phyloP scores from a whole-genome alignment of 441 rosid species.

The Erysimum pusillum region DNA sequence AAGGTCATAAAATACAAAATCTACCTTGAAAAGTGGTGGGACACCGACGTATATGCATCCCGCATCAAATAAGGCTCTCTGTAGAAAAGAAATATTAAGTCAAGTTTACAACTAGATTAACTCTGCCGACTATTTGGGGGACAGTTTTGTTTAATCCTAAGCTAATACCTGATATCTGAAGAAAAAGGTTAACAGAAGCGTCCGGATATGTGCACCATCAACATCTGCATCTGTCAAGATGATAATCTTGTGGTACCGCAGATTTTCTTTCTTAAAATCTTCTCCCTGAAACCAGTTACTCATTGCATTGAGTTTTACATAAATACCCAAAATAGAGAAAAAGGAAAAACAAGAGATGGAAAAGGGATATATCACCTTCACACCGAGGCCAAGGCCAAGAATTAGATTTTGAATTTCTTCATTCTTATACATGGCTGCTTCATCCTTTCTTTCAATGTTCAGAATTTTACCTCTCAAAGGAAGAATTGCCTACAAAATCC shows the following conservation, averaged over 20 bases:
- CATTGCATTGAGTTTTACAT: conserved; percentile 13
- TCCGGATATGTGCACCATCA: conserved; percentile 98
- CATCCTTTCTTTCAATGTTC: conserved; percentile 92
- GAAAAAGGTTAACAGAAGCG: conserved; percentile 93
- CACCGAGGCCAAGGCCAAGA: conserved; percentile 93
- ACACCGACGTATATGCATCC: conserved; percentile 96
- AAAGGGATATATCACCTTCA: conserved; percentile 61
- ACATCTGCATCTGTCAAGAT: conserved; percentile 98
- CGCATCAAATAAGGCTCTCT: conserved; percentile 89
- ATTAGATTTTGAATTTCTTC: conserved; percentile 97
- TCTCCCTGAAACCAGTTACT: conserved; percentile 73
- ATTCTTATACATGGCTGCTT: conserved; percentile 96
- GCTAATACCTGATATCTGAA: conserved; percentile 89
- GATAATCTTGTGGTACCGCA: conserved; percentile 94
- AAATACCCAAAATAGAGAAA: conserved; percentile 6
- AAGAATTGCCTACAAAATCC: conserved; percentile 82
- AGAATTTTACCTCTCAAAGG: conserved; percentile 96
- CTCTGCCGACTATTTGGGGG: not conserved
- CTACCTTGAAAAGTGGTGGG: conserved; percentile 95
- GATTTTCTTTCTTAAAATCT: conserved; percentile 79
- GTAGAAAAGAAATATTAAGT: conserved; percentile 42
- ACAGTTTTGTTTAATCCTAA: not conserved
- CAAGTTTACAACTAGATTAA: conserved; percentile 23
- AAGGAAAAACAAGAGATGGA: conserved; percentile 6
- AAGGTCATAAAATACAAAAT: conserved; percentile 33